A percentile compares a stretch with the other conserved stretches of the same genome.
Evolutionary conservation across 2,329 filamentous ascomycete species (phyloP).

Genomic region (Alternaria brassicae): DNA sequence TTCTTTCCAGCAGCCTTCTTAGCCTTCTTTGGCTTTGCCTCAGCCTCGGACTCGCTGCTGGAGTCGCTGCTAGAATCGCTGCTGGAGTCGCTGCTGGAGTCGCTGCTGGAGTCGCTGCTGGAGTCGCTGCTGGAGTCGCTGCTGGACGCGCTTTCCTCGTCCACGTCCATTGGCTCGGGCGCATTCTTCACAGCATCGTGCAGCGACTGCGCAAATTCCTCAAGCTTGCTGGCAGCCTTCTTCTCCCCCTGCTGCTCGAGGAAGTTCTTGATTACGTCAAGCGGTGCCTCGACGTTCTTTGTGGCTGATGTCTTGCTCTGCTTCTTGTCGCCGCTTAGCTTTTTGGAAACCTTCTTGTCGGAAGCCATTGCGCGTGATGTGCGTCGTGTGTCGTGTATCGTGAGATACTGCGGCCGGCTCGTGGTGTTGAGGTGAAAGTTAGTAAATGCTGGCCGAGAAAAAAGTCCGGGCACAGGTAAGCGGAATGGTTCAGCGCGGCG

Average conservation of each 20-base stretch:
- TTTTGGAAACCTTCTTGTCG: conserved; percentile 28
- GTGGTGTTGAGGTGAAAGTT: conserved; percentile 10
- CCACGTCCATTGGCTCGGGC: conserved; percentile 43
- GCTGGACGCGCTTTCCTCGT: conserved; percentile 33
- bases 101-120: conserved; percentile 36
- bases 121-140: conserved; percentile 34
- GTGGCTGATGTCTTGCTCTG: conserved; percentile 14
- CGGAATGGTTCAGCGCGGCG: conserved; percentile 21
- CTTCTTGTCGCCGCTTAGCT: conserved; percentile 28
- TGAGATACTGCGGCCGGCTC: background rate
- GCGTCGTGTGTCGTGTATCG: background rate
- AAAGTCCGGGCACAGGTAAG: conserved; percentile 28
- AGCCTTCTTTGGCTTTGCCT: conserved; percentile 34
- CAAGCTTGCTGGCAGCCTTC: conserved; percentile 39
- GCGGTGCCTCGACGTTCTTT: conserved; percentile 16
- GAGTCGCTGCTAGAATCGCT: conserved; percentile 35
- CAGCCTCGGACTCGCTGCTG: conserved; percentile 43
- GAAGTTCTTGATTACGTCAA: conserved; percentile 47
- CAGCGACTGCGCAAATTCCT: conserved; percentile 42
- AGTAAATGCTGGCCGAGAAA: conserved; percentile 23
- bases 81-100: conserved; percentile 29
- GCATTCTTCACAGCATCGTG: conserved; percentile 20
- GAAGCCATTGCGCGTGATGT: conserved; percentile 34
- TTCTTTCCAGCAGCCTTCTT: conserved; percentile 23
- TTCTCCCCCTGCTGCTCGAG: conserved; percentile 45